Percentiles rank a stretch among this genome's conserved stretches.
phyloP scores from a whole-genome alignment of 2,329 filamentous ascomycete species.

The Colletotrichum sp. region DNA sequence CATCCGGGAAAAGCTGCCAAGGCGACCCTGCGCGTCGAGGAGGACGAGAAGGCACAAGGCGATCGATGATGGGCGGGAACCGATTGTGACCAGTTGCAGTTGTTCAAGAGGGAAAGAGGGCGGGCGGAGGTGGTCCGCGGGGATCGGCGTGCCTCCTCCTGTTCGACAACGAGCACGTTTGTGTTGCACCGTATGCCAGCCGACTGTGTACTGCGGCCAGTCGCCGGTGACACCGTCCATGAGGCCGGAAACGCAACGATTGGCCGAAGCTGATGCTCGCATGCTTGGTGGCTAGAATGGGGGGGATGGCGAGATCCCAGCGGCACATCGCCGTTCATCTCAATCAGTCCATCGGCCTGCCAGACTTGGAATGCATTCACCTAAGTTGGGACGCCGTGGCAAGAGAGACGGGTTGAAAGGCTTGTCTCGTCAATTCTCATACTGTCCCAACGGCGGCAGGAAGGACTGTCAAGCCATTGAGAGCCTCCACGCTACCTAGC shows the following conservation, averaged over 20 bases:
- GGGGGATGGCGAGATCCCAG: not conserved
- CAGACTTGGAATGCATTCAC: not conserved
- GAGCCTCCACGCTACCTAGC: not conserved
- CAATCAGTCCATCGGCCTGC: not conserved
- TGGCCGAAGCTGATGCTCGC: not conserved
- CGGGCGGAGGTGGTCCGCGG: not conserved
- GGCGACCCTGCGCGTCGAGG: slow-evolving; percentile 5
- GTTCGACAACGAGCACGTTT: slow-evolving; percentile 28
- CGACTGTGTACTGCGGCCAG: slow-evolving; percentile 22
- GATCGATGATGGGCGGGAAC: not conserved
- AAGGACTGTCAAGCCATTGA: not conserved
- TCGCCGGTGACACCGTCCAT: slow-evolving; percentile 15
- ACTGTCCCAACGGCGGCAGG: not conserved
- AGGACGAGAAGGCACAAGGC: not conserved
- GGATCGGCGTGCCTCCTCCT: not conserved
- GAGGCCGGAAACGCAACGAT: slow-evolving; percentile 8
- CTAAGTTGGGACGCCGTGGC: not conserved
- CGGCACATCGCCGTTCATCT: not conserved
- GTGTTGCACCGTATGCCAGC: slow-evolving; percentile 29
- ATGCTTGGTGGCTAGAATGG: not conserved
- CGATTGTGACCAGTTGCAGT: not conserved
- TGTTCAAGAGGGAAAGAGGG: not conserved
- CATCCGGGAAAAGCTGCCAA: not conserved
- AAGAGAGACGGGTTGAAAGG: not conserved
- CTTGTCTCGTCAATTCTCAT: not conserved